Conservation (phyloP, 495 filamentous ascomycete genomes). For the Neurospora cerealis region DNA sequence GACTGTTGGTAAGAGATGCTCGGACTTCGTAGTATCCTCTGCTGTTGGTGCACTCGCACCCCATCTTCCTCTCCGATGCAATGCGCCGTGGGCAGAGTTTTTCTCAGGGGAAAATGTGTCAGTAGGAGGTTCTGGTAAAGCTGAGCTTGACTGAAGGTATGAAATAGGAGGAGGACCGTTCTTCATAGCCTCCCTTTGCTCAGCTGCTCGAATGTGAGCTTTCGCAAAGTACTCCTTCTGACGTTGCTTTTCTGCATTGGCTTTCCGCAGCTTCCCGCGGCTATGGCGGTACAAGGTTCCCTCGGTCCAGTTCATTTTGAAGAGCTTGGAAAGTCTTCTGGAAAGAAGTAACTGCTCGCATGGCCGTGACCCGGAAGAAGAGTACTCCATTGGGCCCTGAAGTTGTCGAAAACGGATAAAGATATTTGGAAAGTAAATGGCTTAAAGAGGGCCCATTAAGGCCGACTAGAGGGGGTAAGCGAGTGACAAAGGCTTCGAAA, state of each 20-base stretch:
- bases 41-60: background rate
- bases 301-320: constrained; percentile 38
- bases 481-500: background rate
- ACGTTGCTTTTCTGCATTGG: constrained; percentile 17
- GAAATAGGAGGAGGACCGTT: constrained; percentile 5
- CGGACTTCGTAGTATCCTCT: background rate
- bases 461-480: background rate
- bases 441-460: background rate
- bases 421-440: background rate
- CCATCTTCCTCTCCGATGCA: background rate
- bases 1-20: constrained; percentile 5
- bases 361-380: background rate
- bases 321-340: background rate
- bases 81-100: background rate
- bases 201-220: constrained; percentile 15
- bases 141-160: background rate
- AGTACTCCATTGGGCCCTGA: background rate
- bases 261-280: constrained; percentile 23
- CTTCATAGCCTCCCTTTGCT: constrained; percentile 9
- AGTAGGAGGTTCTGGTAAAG: constrained; percentile 5
- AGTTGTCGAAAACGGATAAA: background rate
- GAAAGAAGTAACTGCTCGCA: background rate
- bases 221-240: constrained; percentile 35
- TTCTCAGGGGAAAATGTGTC: background rate
- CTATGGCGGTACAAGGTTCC: constrained; percentile 29